These are phyloP conservation scores for Neostapfia colusana DNA, from an alignment of 176 grass and related monocot genomes.

Conservation along the genomic window DNA sequence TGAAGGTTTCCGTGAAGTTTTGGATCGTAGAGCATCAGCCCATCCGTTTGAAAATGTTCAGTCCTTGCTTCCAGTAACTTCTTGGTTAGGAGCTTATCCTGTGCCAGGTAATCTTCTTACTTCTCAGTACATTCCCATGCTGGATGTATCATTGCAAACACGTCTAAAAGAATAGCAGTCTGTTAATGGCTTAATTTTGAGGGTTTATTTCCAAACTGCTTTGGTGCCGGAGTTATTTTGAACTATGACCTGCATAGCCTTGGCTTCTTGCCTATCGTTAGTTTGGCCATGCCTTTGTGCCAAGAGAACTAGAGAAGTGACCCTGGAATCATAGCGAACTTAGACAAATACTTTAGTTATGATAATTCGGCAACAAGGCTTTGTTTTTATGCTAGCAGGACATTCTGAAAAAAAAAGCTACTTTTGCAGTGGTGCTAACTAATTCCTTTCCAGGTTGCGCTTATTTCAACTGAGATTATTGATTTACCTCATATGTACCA, in stretches of 20 bases:
- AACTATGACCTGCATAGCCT: neutral
- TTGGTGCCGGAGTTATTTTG: too few species aligned
- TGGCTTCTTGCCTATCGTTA: neutral
- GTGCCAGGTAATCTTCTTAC: slow-evolving; percentile 63
- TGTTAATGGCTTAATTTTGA: neutral
- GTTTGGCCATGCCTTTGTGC: neutral
- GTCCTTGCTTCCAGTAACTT: slow-evolving; percentile 75
- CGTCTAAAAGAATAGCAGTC: neutral
- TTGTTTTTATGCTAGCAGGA: neutral
- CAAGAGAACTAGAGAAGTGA: neutral
- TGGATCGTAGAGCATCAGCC: slow-evolving; percentile 75
- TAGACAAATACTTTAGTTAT: neutral
- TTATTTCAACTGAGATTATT: neutral
- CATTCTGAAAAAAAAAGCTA: too few species aligned
- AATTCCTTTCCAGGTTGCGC: neutral
- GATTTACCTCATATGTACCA: neutral
- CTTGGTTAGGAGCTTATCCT: slow-evolving; percentile 75
- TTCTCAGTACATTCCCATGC: neutral
- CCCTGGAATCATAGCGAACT: neutral
- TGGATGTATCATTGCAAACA: neutral
- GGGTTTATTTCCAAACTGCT: neutral
- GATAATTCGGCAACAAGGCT: neutral
- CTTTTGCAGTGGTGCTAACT: too few species aligned
- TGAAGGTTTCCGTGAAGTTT: slow-evolving; percentile 82
- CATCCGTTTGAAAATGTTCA: slow-evolving; percentile 97